Conservation (phyloP, 1,284 basidiomycete species). For the Ganoderma lingzhi region DNA sequence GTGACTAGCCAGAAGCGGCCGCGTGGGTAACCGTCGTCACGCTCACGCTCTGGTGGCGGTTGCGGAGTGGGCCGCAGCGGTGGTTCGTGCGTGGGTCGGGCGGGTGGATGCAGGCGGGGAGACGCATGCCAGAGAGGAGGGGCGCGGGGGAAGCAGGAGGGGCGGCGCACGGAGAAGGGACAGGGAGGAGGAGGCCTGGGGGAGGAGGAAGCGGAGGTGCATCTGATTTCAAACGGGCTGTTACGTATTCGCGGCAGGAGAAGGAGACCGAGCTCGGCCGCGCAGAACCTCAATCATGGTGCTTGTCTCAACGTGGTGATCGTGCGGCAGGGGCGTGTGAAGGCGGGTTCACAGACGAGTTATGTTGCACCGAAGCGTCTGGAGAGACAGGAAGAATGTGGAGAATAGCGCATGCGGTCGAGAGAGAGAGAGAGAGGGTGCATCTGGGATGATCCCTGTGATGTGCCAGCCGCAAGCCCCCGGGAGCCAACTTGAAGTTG, state of each 20-base stretch:
- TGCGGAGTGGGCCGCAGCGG: slow-evolving; percentile 5
- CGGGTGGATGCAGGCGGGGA: slow-evolving; percentile 2
- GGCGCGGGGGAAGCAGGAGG: slow-evolving; percentile 16
- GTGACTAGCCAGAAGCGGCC: slow-evolving; percentile 2
- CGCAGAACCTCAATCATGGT: slow-evolving; percentile 11
- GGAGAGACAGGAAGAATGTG: background rate
- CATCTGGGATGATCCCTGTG: slow-evolving; percentile 21
- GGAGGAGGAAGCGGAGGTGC: slow-evolving; percentile 15
- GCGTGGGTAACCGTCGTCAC: slow-evolving; percentile 2
- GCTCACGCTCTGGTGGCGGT: background rate
- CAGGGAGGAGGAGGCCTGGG: slow-evolving; percentile 1
- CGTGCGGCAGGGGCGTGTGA: slow-evolving; percentile 32
- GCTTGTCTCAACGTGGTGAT: slow-evolving; percentile 29
- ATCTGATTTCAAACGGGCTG: slow-evolving; percentile 24
- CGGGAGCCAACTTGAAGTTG: too few relatives aligned
- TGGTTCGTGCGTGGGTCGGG: background rate
- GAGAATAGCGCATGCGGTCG: background rate
- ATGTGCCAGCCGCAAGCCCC: background rate
- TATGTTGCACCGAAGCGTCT: background rate
- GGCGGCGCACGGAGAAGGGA: slow-evolving; percentile 7
- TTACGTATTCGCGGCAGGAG: slow-evolving; percentile 27
- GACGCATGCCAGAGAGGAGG: background rate
- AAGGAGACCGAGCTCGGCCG: slow-evolving; percentile 12
- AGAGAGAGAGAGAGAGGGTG: slow-evolving; percentile 18
- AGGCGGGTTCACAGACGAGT: slow-evolving; percentile 8